Evolutionary conservation across 2,329 filamentous ascomycete species (phyloP).

Genomic region (Dothistroma pini): DNA sequence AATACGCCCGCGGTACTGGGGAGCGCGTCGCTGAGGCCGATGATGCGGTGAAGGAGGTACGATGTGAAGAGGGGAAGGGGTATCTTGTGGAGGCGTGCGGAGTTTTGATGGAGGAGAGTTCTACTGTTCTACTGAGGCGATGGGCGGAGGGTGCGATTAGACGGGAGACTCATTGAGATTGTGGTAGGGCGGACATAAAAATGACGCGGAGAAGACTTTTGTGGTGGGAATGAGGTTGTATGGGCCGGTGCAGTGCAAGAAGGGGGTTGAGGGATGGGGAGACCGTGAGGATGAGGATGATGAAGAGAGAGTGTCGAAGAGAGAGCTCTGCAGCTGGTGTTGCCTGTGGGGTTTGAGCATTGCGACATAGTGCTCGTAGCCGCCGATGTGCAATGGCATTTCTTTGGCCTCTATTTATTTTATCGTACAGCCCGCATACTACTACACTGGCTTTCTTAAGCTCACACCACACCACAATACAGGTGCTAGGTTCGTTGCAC

Average conservation of each 20-base stretch:
- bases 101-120: not conserved
- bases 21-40: not conserved
- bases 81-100: not conserved
- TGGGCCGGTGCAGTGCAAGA: not conserved
- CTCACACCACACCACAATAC: constrained; percentile 49
- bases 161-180: not conserved
- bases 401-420: not conserved
- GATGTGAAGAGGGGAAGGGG: not conserved
- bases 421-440: constrained; percentile 5
- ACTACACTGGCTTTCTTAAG: constrained; percentile 40
- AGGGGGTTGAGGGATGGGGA: not conserved
- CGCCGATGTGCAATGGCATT: not conserved
- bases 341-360: not conserved
- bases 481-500: constrained; percentile 50
- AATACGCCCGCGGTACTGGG: not conserved
- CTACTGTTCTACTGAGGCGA: too few species aligned
- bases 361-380: not conserved
- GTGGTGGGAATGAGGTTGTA: not conserved
- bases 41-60: not conserved
- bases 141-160: not conserved
- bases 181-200: not conserved
- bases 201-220: not conserved
- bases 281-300: not conserved
- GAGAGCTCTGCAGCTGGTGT: not conserved
- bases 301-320: not conserved